Conservation (phyloP, 2,329 filamentous ascomycete genomes). For the Pestalotiopsis sp. region DNA sequence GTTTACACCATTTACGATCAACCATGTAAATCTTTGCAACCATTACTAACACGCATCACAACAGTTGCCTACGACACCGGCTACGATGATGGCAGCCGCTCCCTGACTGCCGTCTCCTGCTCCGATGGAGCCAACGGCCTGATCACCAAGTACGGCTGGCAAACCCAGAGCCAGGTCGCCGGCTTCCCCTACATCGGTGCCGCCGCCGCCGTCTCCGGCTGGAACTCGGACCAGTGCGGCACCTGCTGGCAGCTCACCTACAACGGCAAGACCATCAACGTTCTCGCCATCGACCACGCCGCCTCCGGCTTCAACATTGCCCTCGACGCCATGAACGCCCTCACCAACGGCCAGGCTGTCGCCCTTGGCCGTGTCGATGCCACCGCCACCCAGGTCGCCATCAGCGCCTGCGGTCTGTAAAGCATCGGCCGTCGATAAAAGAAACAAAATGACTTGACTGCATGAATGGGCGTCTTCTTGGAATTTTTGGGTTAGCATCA, state of each 20-base stretch:
- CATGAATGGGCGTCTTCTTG: not conserved
- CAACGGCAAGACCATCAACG: constrained; percentile 52
- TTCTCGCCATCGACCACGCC: constrained; percentile 59
- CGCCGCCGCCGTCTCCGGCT: constrained; percentile 51
- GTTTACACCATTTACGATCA: not conserved
- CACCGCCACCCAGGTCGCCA: constrained; percentile 43
- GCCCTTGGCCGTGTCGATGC: constrained; percentile 57
- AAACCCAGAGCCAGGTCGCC: constrained; percentile 53
- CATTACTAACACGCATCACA: constrained; percentile 25
- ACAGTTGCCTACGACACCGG: constrained; percentile 71
- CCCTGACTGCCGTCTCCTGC: constrained; percentile 63
- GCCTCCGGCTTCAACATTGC: constrained; percentile 58
- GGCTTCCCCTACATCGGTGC: constrained; percentile 60
- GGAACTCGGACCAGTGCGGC: constrained; percentile 61
- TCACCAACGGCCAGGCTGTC: constrained; percentile 55
- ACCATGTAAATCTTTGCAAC: not conserved
- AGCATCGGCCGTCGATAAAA: not conserved
- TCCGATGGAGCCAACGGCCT: constrained; percentile 71
- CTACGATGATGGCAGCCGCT: constrained; percentile 65
- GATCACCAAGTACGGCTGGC: constrained; percentile 63
- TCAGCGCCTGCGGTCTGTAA: constrained; percentile 45
- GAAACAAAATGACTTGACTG: not conserved
- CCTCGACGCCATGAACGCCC: constrained; percentile 55
- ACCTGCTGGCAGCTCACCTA: constrained; percentile 61
- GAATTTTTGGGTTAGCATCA: constrained; percentile 1